Evolutionary conservation across 2,329 filamentous ascomycete genomes (phyloP).

Genomic region (Tolypocladium guangdongense): DNA sequence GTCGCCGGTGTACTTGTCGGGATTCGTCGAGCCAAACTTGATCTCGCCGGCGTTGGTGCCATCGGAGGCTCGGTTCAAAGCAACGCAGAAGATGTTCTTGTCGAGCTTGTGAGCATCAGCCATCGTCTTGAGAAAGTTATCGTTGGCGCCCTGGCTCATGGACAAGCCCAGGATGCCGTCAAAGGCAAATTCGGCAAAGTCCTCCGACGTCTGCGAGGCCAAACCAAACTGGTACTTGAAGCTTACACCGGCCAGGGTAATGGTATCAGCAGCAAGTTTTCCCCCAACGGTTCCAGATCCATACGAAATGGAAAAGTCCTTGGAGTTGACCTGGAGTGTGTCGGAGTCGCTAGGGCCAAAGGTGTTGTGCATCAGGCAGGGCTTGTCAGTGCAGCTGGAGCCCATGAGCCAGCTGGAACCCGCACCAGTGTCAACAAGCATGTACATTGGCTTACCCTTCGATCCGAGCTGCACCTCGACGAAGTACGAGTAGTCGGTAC

Average conservation of each 20-base stretch:
- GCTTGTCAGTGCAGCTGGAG: constrained; percentile 49
- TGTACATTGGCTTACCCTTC: constrained; percentile 39
- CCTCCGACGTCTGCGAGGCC: constrained; percentile 57
- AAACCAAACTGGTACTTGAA: constrained; percentile 61
- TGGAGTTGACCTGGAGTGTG: constrained; percentile 42
- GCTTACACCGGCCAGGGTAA: constrained; percentile 55
- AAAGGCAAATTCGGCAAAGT: constrained; percentile 71
- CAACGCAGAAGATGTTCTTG: constrained; percentile 59
- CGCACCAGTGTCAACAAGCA: constrained; percentile 57
- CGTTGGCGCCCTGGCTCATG: constrained; percentile 44
- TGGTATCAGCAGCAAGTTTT: constrained; percentile 50
- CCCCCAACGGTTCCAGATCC: constrained; percentile 68
- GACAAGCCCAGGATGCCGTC: constrained; percentile 80
- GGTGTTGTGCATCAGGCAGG: constrained; percentile 59
- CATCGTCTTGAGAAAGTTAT: constrained; percentile 58
- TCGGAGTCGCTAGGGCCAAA: constrained; percentile 58
- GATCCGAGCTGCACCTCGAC: constrained; percentile 46
- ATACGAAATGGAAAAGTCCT: constrained; percentile 58
- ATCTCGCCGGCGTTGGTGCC: constrained; percentile 62
- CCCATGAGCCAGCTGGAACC: constrained; percentile 79
- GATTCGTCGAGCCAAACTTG: constrained; percentile 62
- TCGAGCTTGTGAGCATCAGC: constrained; percentile 42
- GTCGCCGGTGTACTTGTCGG: constrained; percentile 53
- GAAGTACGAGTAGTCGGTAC: constrained; percentile 57
- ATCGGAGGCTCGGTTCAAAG: constrained; percentile 56